These are phyloP conservation scores for Neurospora tetraspora DNA, from an alignment of 495 filamentous ascomycete species.

Conservation along the genomic window DNA sequence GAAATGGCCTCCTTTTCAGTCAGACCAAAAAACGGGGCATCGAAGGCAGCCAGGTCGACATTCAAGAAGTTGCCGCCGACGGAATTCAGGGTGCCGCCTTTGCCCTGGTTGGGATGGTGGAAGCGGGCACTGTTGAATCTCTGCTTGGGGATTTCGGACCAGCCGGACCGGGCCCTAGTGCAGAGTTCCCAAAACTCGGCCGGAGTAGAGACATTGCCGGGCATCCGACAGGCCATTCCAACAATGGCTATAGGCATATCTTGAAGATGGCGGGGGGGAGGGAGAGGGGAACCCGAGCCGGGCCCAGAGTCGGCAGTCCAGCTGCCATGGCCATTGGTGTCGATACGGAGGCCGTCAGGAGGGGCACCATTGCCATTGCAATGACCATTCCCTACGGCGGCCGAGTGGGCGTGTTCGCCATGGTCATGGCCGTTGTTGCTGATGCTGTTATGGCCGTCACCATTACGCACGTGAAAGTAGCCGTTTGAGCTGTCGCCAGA, in stretches of 20 bases:
- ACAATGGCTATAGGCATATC: conserved; percentile 44
- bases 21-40: conserved; percentile 83
- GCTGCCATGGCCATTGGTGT: conserved; percentile 12
- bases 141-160: conserved; percentile 53
- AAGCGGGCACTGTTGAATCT: conserved; percentile 61
- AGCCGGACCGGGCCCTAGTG: conserved; percentile 50
- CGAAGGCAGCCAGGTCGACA: conserved; percentile 64
- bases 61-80: conserved; percentile 72
- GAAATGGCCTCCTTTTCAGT: conserved; percentile 59
- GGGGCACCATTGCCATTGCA: conserved; percentile 10
- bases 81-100: conserved; percentile 60
- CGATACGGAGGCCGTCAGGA: background rate
- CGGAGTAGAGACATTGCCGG: conserved; percentile 42
- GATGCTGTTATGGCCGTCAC: conserved; percentile 26
- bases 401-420: conserved; percentile 8
- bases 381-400: conserved; percentile 9
- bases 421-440: conserved; percentile 28
- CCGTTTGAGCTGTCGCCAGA: conserved; percentile 20
- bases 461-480: conserved; percentile 16
- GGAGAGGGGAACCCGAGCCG: conserved; percentile 3
- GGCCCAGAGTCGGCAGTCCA: background rate
- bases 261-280: background rate
- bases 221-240: conserved; percentile 45
- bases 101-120: conserved; percentile 66
- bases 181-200: conserved; percentile 49